Conservation (phyloP, 257 asterid species). For the Nicotiana otophora region DNA sequence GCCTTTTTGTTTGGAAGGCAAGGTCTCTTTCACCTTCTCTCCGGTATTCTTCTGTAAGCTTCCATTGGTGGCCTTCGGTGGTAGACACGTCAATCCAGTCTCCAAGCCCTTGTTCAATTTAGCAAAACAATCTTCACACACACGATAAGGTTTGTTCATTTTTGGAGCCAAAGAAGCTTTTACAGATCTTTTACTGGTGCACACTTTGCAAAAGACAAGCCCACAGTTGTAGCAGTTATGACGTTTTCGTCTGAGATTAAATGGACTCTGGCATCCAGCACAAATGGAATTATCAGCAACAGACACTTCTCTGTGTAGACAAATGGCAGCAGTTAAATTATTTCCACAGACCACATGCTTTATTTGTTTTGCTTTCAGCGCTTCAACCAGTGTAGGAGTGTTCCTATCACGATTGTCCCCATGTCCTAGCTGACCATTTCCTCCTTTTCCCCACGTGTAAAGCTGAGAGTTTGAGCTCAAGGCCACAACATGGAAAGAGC, state of each 20-base stretch:
- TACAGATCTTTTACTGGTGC: constrained; percentile 48
- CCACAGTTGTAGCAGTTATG: constrained; percentile 81
- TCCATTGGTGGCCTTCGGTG: constrained; percentile 40
- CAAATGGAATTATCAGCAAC: constrained; percentile 22
- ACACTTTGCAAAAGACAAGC: constrained; percentile 51
- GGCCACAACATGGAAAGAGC: constrained; percentile 62
- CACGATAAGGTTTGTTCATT: constrained; percentile 44
- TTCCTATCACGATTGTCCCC: constrained; percentile 45
- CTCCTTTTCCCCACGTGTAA: constrained; percentile 75
- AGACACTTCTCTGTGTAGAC: constrained; percentile 40
- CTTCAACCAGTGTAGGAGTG: constrained; percentile 53
- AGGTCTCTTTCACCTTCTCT: constrained; percentile 25
- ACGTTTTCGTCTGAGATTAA: constrained; percentile 50
- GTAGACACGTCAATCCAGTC: constrained; percentile 25
- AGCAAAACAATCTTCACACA: constrained; percentile 56
- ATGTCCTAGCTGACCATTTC: constrained; percentile 69
- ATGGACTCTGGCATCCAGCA: constrained; percentile 50
- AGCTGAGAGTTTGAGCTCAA: constrained; percentile 52
- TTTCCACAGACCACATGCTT: constrained; percentile 51
- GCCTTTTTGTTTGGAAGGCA: constrained; percentile 18
- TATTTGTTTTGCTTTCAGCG: constrained; percentile 50
- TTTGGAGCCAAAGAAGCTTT: constrained; percentile 68
- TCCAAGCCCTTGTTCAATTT: constrained; percentile 47
- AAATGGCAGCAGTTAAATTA: constrained; percentile 56
- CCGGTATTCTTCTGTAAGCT: constrained; percentile 15